Base-by-base conservation (phyloP, 163 green algal species). In the Scenedesmus sp. region DNA sequence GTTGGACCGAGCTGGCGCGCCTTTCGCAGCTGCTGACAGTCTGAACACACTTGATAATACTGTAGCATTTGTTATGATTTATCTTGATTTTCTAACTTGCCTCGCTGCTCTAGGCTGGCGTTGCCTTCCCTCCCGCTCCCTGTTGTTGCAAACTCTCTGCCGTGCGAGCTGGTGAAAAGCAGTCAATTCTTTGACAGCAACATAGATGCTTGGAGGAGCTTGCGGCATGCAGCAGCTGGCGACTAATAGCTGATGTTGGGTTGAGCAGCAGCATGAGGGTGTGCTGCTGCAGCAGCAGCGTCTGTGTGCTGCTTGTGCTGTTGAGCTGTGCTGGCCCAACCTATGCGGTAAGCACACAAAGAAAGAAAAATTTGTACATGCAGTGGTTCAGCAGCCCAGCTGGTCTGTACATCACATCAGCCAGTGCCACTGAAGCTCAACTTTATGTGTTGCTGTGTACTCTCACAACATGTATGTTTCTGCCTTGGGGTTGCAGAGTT, bases 221-320 rank as follows among this genome's bases (percentile, higher is more conserved):
- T 76, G 65, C 65, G 40, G 30, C 65, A 76, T 37, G 30, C 65
- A 76, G 65, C 65, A 40, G 65, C 65, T 40, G 65, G 65, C 65
- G 40, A 9, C 26, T 7, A 9, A 20, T 30, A 76, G 65, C 65
- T 76, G 30, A 76, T 76, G 65, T 18, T 20, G 65, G 9, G 30
- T 46, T 59, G 73, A 83, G 73, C 37, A 85, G 79, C 42, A 68
- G 79, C 79, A 40, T 85, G 79, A 0, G 24, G 49, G 79, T 40
- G 42, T 49, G 79, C 42, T 85, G 46, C 30, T 85, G 42, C 43
- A 43, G 46, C 42, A 65, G 79, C 79, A 42, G 40, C 33, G 3
- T 33, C 20, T 30, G 68, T 85, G 20, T 88, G 56, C 83, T 59
- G 83, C 53, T 88, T 26, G 18, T 26, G 33, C 33, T 79, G 10